Conservation (phyloP, 2,329 filamentous ascomycete species). For the Penicillium corylophilum region DNA sequence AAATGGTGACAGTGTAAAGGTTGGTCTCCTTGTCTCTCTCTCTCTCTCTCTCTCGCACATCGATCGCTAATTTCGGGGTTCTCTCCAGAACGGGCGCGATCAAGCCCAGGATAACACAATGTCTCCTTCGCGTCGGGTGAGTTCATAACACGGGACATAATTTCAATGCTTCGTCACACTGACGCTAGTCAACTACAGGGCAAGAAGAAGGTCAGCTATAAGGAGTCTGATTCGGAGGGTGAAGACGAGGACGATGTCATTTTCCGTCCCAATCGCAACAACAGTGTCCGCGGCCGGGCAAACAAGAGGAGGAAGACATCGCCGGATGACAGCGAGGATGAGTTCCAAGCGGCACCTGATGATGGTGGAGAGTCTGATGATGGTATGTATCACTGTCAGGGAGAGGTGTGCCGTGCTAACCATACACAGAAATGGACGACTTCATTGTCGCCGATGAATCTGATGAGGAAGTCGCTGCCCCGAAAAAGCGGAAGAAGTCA, state of each 20-base stretch:
- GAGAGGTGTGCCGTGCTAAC: constrained; percentile 6
- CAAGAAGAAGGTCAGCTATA: constrained; percentile 69
- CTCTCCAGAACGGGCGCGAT: constrained; percentile 44
- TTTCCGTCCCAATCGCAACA: constrained; percentile 56
- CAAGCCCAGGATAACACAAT: constrained; percentile 49
- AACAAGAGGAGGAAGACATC: constrained; percentile 63
- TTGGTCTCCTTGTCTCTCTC: constrained; percentile 23
- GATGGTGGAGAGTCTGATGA: constrained; percentile 50
- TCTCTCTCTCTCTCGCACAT: not conserved
- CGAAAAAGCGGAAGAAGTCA: constrained; percentile 72
- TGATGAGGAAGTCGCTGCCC: constrained; percentile 61
- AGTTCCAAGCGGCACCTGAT: constrained; percentile 60
- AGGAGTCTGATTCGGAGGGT: constrained; percentile 76
- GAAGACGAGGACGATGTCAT: constrained; percentile 69
- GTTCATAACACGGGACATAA: constrained; percentile 4
- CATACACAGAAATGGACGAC: constrained; percentile 69
- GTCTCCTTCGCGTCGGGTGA: constrained; percentile 79
- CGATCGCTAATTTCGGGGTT: constrained; percentile 1
- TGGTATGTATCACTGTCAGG: constrained; percentile 41
- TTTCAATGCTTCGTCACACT: not conserved
- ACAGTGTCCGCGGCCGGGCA: constrained; percentile 44
- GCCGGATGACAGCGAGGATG: constrained; percentile 63
- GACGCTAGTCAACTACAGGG: constrained; percentile 39
- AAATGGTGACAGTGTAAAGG: constrained; percentile 36
- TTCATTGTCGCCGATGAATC: constrained; percentile 88